Conservation (phyloP, 257 asterid genomes). For the Forsythia suspensa region DNA sequence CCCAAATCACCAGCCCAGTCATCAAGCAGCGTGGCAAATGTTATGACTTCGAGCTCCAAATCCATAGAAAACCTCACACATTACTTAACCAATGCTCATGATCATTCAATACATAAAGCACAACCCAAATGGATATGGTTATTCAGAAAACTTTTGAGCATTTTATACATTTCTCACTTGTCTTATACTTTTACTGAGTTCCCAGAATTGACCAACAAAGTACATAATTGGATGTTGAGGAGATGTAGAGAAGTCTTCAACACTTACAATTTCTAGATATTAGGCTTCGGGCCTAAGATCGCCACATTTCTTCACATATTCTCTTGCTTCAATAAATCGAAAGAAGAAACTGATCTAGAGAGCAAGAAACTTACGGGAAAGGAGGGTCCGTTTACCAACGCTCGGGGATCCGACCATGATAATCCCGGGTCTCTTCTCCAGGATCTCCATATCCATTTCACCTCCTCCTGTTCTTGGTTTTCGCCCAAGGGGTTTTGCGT, state of each 20-base stretch:
- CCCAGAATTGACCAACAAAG: not conserved
- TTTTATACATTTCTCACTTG: too few species aligned
- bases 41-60: not conserved
- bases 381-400: slow-evolving; percentile 87
- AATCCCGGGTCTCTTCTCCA: slow-evolving; percentile 76
- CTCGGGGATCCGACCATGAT: slow-evolving; percentile 71
- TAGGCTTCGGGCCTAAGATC: not conserved
- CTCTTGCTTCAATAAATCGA: not conserved
- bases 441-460: slow-evolving; percentile 44
- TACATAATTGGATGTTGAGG: not conserved
- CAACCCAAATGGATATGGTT: too few species aligned
- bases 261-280: not conserved
- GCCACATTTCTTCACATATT: too few species aligned
- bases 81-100: not conserved
- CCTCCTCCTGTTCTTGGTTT: not conserved
- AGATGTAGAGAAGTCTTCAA: not conserved
- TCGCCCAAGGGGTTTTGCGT: not conserved
- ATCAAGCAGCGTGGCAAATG: not conserved
- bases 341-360: slow-evolving; percentile 4
- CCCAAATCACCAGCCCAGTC: not conserved
- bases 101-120: too few species aligned
- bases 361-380: slow-evolving; percentile 59
- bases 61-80: not conserved
- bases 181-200: too few species aligned
- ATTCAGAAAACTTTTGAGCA: too few species aligned